Conservation (phyloP, 441 rosid species). For the Hura crepitans region DNA sequence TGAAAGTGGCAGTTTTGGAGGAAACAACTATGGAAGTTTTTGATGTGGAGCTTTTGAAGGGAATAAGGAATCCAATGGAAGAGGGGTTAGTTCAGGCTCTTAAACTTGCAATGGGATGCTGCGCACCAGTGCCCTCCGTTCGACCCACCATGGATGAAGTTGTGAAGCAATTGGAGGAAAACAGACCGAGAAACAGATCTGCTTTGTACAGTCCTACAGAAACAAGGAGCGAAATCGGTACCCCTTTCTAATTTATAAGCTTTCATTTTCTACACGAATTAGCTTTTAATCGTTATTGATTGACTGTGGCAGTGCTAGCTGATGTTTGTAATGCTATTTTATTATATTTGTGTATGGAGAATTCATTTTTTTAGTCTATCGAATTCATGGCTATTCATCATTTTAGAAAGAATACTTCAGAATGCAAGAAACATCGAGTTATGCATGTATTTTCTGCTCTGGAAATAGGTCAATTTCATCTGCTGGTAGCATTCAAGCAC, state of each 20-base stretch:
- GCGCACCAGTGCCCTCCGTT: slow-evolving; percentile 86
- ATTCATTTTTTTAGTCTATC: slow-evolving; percentile 12
- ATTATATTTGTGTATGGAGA: slow-evolving; percentile 11
- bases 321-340: slow-evolving; percentile 15
- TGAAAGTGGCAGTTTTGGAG: slow-evolving; percentile 89
- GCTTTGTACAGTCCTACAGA: slow-evolving; percentile 88
- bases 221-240: slow-evolving; percentile 74
- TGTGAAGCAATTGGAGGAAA: slow-evolving; percentile 90
- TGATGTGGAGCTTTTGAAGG: slow-evolving; percentile 74
- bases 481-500: not conserved
- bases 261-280: slow-evolving; percentile 19
- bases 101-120: slow-evolving; percentile 98
- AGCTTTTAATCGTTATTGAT: slow-evolving; percentile 2
- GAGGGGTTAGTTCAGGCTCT: slow-evolving; percentile 90
- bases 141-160: slow-evolving; percentile 96
- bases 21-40: slow-evolving; percentile 95
- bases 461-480: not conserved
- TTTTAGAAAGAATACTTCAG: not conserved
- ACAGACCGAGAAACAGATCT: slow-evolving; percentile 92
- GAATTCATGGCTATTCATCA: slow-evolving; percentile 19
- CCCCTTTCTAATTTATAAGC: slow-evolving; percentile 50
- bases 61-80: slow-evolving; percentile 89
- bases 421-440: not conserved
- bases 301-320: slow-evolving; percentile 18
- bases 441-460: not conserved